Evolutionary conservation across 257 asterid genomes (phyloP), one percentile per base, ranked within the genome.

Genomic region (Lantana camara): DNA sequence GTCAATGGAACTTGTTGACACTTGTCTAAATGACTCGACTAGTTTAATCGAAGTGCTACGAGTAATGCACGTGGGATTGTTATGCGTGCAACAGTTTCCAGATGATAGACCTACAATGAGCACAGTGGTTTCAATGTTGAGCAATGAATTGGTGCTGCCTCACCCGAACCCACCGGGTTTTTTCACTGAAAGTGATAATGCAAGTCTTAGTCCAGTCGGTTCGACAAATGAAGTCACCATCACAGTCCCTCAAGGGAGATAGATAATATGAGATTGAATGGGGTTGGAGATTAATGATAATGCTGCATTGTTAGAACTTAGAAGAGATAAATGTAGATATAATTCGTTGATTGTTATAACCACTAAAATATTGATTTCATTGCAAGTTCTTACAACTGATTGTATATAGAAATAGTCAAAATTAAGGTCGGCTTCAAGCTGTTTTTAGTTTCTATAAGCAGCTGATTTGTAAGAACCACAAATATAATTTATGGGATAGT

Each of bases 141-240:
- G 29, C 57, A 70, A 57, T 45, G 70, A 54, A 7, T n/a, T n/a
- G 1, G 17, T 17, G 15, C 53, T 66, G 13, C 73, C 69, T 16
- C 58, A 7, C 3, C 53, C 69, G 10, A 66, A 66, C 29, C 67
- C 11, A 9, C 80, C 76, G 2, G 74, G 73, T 15, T 75, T 65
- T 48, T 75, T 65, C 29, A 11, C 49, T 4, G 75, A 51, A 64
- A 42, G 32, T 24, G 23, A 35, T 14, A 19, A 15, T 15, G 41
- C 37, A 22, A 45, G 20, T 48, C 4, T 9, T 17, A 56, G 10
- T 62, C 13, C 57, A 62, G 19, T 23, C 45, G 4, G 46, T 22
- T 48, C 59, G 0, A 19, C 30, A 24, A 49, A 48, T 48, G 55
- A 49, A 37, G 4, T 10, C 13, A 68, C 68, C 27, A 68, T 58